These are phyloP conservation scores for Populus tremula DNA, from an alignment of 345 rosid genomes.

Conservation along the genomic window DNA sequence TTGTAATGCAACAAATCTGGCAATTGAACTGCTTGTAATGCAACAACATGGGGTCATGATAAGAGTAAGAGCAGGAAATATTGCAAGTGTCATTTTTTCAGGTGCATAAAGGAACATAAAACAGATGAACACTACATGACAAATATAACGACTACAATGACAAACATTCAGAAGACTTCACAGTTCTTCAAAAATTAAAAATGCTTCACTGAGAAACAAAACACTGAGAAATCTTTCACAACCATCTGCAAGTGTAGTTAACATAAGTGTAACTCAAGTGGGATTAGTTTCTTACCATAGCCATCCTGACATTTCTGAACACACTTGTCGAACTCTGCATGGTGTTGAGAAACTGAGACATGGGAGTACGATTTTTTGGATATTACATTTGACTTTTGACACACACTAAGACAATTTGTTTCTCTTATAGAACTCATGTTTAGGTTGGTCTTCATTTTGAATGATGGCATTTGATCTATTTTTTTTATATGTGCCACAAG, in stretches of 20 bases:
- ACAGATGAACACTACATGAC: not conserved
- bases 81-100: not conserved
- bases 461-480: slow-evolving; percentile 67
- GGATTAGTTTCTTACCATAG: slow-evolving; percentile 26
- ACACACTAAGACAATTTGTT: slow-evolving; percentile 49
- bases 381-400: slow-evolving; percentile 50
- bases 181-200: not conserved
- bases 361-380: slow-evolving; percentile 45
- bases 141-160: too few species aligned
- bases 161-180: not conserved
- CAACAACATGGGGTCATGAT: not conserved
- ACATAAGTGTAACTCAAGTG: not conserved
- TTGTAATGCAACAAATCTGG: not conserved
- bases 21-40: not conserved
- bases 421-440: slow-evolving; percentile 42
- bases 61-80: not conserved
- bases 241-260: not conserved
- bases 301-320: slow-evolving; percentile 33
- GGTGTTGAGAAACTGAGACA: slow-evolving; percentile 31
- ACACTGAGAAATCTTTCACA: not conserved
- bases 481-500: slow-evolving; percentile 29
- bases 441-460: slow-evolving; percentile 59
- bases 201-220: not conserved
- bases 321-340: slow-evolving; percentile 30
- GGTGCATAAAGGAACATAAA: not conserved